A percentile compares a stretch with the other conserved stretches of the same genome.
These are phyloP conservation scores for Aspergillus bertholletiae DNA, from an alignment of 495 filamentous ascomycete species.

Conservation along the genomic window DNA sequence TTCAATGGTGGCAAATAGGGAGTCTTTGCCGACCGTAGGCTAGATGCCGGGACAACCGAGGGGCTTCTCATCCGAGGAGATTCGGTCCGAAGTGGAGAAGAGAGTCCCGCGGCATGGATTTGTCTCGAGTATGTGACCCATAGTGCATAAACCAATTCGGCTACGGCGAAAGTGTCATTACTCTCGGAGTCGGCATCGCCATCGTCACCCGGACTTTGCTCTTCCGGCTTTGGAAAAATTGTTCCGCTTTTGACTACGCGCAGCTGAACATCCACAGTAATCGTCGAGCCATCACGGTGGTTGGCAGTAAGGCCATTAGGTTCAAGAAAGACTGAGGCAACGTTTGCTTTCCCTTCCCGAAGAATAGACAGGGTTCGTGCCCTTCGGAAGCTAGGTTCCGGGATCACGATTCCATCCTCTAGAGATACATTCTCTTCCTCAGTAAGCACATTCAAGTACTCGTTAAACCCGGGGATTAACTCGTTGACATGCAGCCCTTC, in stretches of 20 bases:
- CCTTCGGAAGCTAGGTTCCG: constrained; percentile 90
- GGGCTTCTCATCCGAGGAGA: constrained; percentile 16
- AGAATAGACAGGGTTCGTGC: constrained; percentile 80
- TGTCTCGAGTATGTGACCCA: constrained; percentile 97
- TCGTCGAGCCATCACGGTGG: constrained; percentile 84
- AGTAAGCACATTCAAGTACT: constrained; percentile 71
- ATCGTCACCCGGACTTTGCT: constrained; percentile 30
- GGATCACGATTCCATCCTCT: constrained; percentile 92
- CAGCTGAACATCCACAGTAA: constrained; percentile 93
- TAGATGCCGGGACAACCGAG: constrained; percentile 15
- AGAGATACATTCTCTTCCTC: constrained; percentile 82
- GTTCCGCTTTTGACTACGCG: constrained; percentile 87
- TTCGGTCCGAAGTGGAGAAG: constrained; percentile 34
- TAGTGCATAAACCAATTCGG: constrained; percentile 87
- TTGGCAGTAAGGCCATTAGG: constrained; percentile 79
- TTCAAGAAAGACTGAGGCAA: constrained; percentile 70
- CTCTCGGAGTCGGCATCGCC: constrained; percentile 34
- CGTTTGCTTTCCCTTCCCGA: constrained; percentile 69
- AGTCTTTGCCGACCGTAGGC: constrained; percentile 5
- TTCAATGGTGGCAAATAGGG: constrained; percentile 8
- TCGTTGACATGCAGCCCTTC: constrained; percentile 75
- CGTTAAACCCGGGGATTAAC: constrained; percentile 83
- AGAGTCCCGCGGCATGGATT: constrained; percentile 68
- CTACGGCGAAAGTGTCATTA: constrained; percentile 43
- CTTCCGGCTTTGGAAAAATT: constrained; percentile 40